These are phyloP conservation scores for Penicillium sp. DNA, from an alignment of 2,329 filamentous ascomycete species.

Conservation along the genomic window DNA sequence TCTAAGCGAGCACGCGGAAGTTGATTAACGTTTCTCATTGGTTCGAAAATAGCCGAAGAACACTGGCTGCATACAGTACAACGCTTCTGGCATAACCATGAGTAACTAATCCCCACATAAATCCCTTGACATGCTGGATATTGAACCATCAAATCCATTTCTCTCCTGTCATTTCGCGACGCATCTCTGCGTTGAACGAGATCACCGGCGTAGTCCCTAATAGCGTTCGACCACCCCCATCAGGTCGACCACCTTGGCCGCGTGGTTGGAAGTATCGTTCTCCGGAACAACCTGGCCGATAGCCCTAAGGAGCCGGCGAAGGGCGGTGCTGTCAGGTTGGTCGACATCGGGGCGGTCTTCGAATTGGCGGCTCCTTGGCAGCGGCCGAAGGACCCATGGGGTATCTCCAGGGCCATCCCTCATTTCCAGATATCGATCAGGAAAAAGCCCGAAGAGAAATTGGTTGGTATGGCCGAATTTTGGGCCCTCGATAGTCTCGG, in stretches of 20 bases:
- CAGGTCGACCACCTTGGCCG: background rate
- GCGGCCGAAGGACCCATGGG: background rate
- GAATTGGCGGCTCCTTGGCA: too few species aligned
- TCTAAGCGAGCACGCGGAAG: background rate
- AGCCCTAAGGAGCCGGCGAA: background rate
- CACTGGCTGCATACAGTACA: background rate
- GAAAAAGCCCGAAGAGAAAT: background rate
- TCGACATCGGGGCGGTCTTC: background rate
- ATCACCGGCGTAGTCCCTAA: background rate
- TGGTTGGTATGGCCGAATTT: background rate
- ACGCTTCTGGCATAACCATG: background rate
- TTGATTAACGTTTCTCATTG: background rate
- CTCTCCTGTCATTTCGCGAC: too few species aligned
- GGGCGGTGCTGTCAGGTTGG: background rate
- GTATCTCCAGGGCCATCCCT: background rate
- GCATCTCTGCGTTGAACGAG: background rate
- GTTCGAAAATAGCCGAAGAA: background rate
- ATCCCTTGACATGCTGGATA: background rate
- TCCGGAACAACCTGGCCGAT: background rate
- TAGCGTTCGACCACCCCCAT: background rate
- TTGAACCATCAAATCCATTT: background rate
- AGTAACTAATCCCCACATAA: too few species aligned
- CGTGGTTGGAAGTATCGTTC: background rate
- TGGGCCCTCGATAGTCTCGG: background rate
- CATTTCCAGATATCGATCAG: constrained; percentile 2